A percentile compares a stretch with the other conserved stretches of the same genome.
These are phyloP conservation scores for Neocatenulostroma microsporum DNA, from an alignment of 2,329 filamentous ascomycete genomes.

Conservation along the genomic window DNA sequence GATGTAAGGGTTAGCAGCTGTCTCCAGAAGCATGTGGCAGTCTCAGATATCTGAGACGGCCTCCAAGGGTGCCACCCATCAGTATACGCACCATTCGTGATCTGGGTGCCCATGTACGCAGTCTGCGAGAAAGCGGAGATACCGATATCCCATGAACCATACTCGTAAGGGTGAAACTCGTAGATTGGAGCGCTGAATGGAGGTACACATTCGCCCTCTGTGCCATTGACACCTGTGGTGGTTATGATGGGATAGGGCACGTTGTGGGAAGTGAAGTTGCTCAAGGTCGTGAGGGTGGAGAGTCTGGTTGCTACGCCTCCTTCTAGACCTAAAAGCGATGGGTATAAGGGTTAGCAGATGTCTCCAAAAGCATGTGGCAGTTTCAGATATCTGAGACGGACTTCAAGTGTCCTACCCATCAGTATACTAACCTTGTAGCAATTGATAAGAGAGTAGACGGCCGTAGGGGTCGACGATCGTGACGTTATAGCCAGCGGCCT, in stretches of 20 bases:
- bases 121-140: constrained; percentile 54
- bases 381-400: too few relatives aligned
- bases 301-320: constrained; percentile 33
- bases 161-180: constrained; percentile 60
- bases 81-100: too few relatives aligned
- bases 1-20: too few relatives aligned
- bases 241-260: constrained; percentile 43
- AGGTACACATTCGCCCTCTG: constrained; percentile 32
- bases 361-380: too few relatives aligned
- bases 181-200: constrained; percentile 51
- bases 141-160: constrained; percentile 56
- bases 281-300: constrained; percentile 27
- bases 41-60: too few relatives aligned
- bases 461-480: constrained; percentile 38
- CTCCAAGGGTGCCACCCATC: too few relatives aligned
- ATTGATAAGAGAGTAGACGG: constrained; percentile 34
- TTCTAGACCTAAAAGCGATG: too few relatives aligned
- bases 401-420: too few relatives aligned
- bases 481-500: constrained; percentile 31
- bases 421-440: too few relatives aligned
- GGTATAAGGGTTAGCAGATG: too few relatives aligned
- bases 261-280: constrained; percentile 35
- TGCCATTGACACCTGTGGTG: constrained; percentile 31
- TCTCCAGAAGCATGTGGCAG: too few relatives aligned
- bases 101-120: too few relatives aligned